phyloP scores from a whole-genome alignment of 257 asterid genomes.

The Galeopsis tetrahit region DNA sequence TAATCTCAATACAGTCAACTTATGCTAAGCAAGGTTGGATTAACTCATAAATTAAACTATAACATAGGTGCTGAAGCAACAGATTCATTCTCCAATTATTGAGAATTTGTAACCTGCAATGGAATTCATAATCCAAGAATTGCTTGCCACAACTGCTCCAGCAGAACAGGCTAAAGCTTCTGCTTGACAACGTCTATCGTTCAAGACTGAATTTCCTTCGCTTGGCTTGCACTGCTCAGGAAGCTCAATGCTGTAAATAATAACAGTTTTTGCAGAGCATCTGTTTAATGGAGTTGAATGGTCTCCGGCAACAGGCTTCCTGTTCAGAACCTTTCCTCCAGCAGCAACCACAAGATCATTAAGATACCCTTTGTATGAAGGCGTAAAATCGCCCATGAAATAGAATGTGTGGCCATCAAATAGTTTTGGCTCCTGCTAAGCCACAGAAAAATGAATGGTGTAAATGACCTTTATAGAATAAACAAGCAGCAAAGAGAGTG shows the following conservation, averaged over 20 bases:
- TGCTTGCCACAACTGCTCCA: slow-evolving; percentile 65
- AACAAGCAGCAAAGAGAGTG: neutral
- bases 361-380: slow-evolving; percentile 76
- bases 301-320: slow-evolving; percentile 71
- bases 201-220: slow-evolving; percentile 39
- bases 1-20: slow-evolving; percentile 5
- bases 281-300: slow-evolving; percentile 29
- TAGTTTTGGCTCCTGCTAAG: slow-evolving; percentile 83
- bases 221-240: slow-evolving; percentile 51
- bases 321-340: slow-evolving; percentile 77
- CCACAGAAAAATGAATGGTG: slow-evolving; percentile 13
- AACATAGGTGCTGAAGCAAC: slow-evolving; percentile 13
- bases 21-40: neutral
- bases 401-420: slow-evolving; percentile 66
- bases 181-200: slow-evolving; percentile 51
- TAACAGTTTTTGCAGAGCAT: slow-evolving; percentile 42
- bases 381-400: slow-evolving; percentile 66
- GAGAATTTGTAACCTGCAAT: slow-evolving; percentile 73
- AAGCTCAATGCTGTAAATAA: slow-evolving; percentile 66
- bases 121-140: slow-evolving; percentile 79
- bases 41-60: neutral
- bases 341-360: slow-evolving; percentile 82
- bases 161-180: slow-evolving; percentile 65
- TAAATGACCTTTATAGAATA: slow-evolving; percentile 18
- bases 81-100: slow-evolving; percentile 32